Percentiles rank a stretch among this genome's conserved stretches.
Conservation (phyloP, 2,329 filamentous ascomycete species). For the Pseudogymnoascus sp. region DNA sequence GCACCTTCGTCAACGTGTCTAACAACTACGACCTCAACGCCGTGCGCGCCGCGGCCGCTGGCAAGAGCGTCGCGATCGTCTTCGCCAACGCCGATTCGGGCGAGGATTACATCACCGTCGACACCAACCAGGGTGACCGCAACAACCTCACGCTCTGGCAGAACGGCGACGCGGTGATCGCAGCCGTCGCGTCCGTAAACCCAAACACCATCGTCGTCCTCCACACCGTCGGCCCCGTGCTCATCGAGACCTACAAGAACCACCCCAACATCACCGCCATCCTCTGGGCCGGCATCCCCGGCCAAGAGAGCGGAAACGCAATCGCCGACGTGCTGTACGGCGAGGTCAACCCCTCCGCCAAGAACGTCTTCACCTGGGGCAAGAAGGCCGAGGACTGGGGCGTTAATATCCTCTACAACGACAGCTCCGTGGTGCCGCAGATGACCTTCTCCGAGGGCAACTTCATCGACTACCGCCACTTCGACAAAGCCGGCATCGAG, state of each 20-base stretch:
- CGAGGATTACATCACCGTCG: constrained; percentile 78
- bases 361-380: constrained; percentile 76
- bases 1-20: constrained; percentile 58
- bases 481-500: constrained; percentile 48
- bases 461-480: constrained; percentile 75
- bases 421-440: constrained; percentile 53
- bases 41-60: constrained; percentile 59
- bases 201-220: constrained; percentile 90
- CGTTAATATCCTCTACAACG: constrained; percentile 34
- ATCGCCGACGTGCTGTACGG: constrained; percentile 81
- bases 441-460: constrained; percentile 68
- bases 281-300: constrained; percentile 73
- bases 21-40: constrained; percentile 45
- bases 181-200: constrained; percentile 68
- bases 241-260: constrained; percentile 67
- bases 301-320: constrained; percentile 75
- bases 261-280: constrained; percentile 78
- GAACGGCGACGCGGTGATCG: constrained; percentile 71
- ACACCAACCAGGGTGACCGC: constrained; percentile 79
- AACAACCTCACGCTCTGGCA: constrained; percentile 90
- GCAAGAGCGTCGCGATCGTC: constrained; percentile 67
- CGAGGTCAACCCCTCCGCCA: constrained; percentile 66
- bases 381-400: constrained; percentile 36
- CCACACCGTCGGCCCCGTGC: constrained; percentile 74
- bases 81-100: constrained; percentile 85